A percentile compares a stretch with the other conserved stretches of the same genome.
Evolutionary conservation across 768 basidiomycete species (phyloP).

Genomic region (Melanogaster broomeanus): DNA sequence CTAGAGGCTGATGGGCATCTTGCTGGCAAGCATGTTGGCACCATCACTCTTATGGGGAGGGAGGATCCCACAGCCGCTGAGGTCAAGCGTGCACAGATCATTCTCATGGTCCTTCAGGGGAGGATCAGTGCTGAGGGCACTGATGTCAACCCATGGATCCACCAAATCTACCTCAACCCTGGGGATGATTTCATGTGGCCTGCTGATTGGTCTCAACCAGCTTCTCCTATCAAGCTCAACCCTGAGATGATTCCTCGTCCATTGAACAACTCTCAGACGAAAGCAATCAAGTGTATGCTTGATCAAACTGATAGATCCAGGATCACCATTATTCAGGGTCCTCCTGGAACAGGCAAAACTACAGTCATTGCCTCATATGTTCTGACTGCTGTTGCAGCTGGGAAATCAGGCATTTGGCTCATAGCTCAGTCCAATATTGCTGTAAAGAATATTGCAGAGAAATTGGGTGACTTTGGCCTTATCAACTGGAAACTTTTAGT

Average conservation of each 20-base stretch:
- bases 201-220: slow-evolving; percentile 27
- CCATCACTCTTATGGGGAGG: slow-evolving; percentile 52
- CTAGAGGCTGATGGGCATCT: slow-evolving; percentile 26
- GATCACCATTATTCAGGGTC: slow-evolving; percentile 45
- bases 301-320: slow-evolving; percentile 32
- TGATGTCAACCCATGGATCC: slow-evolving; percentile 39
- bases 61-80: slow-evolving; percentile 64
- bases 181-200: slow-evolving; percentile 39
- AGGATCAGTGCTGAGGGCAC: slow-evolving; percentile 19
- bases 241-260: slow-evolving; percentile 21
- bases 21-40: slow-evolving; percentile 30
- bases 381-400: slow-evolving; percentile 41
- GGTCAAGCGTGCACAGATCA: slow-evolving; percentile 32
- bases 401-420: slow-evolving; percentile 66
- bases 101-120: slow-evolving; percentile 40
- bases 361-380: slow-evolving; percentile 71
- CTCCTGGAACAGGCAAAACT: slow-evolving; percentile 74
- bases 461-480: slow-evolving; percentile 58
- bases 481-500: slow-evolving; percentile 65
- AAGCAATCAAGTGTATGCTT: slow-evolving; percentile 41
- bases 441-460: slow-evolving; percentile 88
- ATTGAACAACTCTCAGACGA: slow-evolving; percentile 41
- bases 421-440: slow-evolving; percentile 86
- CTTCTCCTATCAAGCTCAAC: slow-evolving; percentile 18
- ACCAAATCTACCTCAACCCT: slow-evolving; percentile 34